Conservation (phyloP, 2,329 filamentous ascomycete genomes). For the Penicillium olsonii region DNA sequence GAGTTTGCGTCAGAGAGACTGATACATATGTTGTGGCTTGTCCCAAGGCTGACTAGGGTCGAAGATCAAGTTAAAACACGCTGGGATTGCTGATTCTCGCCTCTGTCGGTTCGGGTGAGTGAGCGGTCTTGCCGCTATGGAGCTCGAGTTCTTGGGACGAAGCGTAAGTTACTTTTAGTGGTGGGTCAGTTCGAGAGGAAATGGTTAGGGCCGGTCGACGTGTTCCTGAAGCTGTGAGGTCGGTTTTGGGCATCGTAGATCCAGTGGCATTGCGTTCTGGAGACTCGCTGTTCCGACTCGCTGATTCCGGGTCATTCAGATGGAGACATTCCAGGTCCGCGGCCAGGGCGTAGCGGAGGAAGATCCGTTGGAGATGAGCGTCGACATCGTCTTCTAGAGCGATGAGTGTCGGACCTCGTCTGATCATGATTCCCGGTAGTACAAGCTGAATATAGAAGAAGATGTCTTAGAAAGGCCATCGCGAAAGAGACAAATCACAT, state of each 20-base stretch:
- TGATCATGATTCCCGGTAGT: constrained; percentile 31
- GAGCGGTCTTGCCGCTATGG: background rate
- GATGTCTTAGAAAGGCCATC: background rate
- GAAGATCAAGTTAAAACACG: too few species aligned
- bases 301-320: constrained; percentile 5
- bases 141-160: background rate
- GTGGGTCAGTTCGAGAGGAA: constrained; percentile 1
- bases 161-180: constrained; percentile 9
- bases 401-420: constrained; percentile 36
- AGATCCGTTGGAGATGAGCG: constrained; percentile 29
- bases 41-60: too few species aligned
- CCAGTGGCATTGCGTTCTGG: too few species aligned
- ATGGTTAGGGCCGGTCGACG: too few species aligned
- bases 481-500: background rate
- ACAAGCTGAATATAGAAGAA: constrained; percentile 8
- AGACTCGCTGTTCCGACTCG: too few species aligned
- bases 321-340: constrained; percentile 19
- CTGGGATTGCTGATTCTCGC: background rate
- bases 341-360: constrained; percentile 16
- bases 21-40: constrained; percentile 4
- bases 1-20: constrained; percentile 3
- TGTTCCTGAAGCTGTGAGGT: background rate
- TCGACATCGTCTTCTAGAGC: constrained; percentile 35
- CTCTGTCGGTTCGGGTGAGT: background rate
- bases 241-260: background rate